Evolutionary conservation across 2,329 filamentous ascomycete species (phyloP).

Genomic region (Aspergillus sp.): DNA sequence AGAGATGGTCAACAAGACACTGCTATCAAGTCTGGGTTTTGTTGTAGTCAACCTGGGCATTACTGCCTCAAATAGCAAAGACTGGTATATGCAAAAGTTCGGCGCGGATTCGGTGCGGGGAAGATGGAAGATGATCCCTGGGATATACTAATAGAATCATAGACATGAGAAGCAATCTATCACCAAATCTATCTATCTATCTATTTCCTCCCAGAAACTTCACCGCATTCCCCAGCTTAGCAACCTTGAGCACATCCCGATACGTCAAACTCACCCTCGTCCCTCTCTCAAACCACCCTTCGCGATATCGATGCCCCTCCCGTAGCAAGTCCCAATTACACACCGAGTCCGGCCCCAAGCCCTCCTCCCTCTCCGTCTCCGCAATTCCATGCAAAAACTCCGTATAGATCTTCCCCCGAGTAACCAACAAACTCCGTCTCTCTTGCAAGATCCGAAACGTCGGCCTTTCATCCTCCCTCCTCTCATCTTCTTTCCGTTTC

Average conservation of each 20-base stretch:
- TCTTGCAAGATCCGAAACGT: conserved; percentile 72
- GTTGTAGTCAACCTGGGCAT: conserved; percentile 74
- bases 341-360: conserved; percentile 50
- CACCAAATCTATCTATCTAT: conserved; percentile 9
- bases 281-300: conserved; percentile 43
- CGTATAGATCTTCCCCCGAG: conserved; percentile 49
- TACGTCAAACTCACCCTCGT: conserved; percentile 61
- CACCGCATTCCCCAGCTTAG: conserved; percentile 65
- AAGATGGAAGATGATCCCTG: conserved; percentile 73
- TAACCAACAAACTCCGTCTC: conserved; percentile 65
- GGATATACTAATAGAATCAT: conserved; percentile 25
- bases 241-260: conserved; percentile 80
- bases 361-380: conserved; percentile 55
- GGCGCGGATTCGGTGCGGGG: conserved; percentile 57
- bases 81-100: conserved; percentile 76
- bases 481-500: conserved; percentile 36
- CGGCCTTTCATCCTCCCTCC: conserved; percentile 18
- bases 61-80: conserved; percentile 71
- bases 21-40: conserved; percentile 67
- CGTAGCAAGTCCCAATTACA: conserved; percentile 56
- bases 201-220: conserved; percentile 42
- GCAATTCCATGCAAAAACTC: conserved; percentile 58
- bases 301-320: conserved; percentile 30
- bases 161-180: conserved; percentile 1
- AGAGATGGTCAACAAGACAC: conserved; percentile 63